A percentile compares a stretch with the other conserved stretches of the same genome.
Conservation (phyloP, 2,329 filamentous ascomycete species). For the Ceratocystis huliohia region DNA sequence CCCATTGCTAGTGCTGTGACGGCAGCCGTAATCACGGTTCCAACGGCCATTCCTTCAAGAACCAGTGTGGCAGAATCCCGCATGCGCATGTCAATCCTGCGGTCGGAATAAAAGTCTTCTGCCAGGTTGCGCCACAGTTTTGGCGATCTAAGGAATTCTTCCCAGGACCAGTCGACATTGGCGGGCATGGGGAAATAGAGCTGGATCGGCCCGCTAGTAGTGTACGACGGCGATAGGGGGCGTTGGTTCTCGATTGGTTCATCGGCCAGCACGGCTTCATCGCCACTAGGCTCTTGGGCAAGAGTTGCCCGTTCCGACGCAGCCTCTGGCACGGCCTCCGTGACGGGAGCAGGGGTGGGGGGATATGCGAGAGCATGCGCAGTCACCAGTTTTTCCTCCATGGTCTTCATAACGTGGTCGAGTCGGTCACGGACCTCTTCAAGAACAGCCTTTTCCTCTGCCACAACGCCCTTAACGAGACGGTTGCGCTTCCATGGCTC, state of each 20-base stretch:
- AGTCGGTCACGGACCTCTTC: slow-evolving; percentile 33
- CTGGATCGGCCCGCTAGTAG: slow-evolving; percentile 9
- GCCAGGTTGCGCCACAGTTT: slow-evolving; percentile 16
- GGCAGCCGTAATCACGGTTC: slow-evolving; percentile 31
- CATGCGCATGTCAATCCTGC: slow-evolving; percentile 50
- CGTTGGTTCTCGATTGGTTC: not conserved
- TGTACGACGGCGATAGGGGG: slow-evolving; percentile 12
- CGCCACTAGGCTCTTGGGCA: not conserved
- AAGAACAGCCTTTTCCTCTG: slow-evolving; percentile 53
- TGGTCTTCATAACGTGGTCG: slow-evolving; percentile 20
- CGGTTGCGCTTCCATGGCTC: slow-evolving; percentile 81
- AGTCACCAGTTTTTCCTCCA: slow-evolving; percentile 18
- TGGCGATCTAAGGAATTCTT: slow-evolving; percentile 16
- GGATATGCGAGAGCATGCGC: slow-evolving; percentile 15
- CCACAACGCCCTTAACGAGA: slow-evolving; percentile 71
- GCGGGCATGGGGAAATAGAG: slow-evolving; percentile 18
- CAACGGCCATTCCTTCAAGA: slow-evolving; percentile 40
- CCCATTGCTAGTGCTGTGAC: slow-evolving; percentile 14
- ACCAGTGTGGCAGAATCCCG: slow-evolving; percentile 58
- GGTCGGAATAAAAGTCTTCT: slow-evolving; percentile 31
- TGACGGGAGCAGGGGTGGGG: not conserved
- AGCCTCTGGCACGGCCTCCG: not conserved
- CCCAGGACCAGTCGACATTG: slow-evolving; percentile 12
- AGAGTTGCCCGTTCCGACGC: not conserved
- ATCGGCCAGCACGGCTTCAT: not conserved